Base-by-base conservation (phyloP, 1,284 basidiomycete species). In the Entoloma clypeatum region DNA sequence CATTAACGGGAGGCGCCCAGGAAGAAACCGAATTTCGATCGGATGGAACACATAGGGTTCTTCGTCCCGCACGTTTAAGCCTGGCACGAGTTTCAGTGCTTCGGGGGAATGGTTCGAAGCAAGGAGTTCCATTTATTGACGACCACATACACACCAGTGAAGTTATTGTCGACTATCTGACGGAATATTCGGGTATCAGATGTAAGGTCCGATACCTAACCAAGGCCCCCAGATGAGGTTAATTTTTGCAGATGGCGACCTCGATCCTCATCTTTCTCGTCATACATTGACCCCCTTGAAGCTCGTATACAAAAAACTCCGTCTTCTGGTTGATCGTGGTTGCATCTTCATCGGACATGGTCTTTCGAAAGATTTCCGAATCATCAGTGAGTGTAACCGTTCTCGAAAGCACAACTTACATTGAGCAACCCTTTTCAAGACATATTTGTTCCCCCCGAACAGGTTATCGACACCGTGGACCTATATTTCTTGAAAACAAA, bases 311-410 rank as follows among this genome's bases (percentile, higher is more conserved):
- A 98, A 98, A 72, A 99, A 99, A 61, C 70, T 99, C n/a, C 79
- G 95, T 2, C 63, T 96, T 25, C 72, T 99, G 2, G 93, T 99
- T 7, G 95, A 99, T 58, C 74, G 86, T 14, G 94, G 94, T 5
- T 99, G 96, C 58, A 86, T 94, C 49, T 99, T 99, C 57, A 89
- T 99, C 41, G 96, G 96, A 0, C 95, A 99, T 56, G 96, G 96
- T 1, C 75, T 99, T n/a, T 88, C 91, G n/a, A 98, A 98, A 61
- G 96, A 99, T 63, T 98, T 99, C 67, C 78, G 96, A 8, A 99
- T 96, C 44, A 98, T 99, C 68, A 99, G 92, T 94, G 53, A 58
- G 90, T 69, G 14, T 29, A 3, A 38, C 45, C 8, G 21, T 28
- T 13, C 30, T 7, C 39, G 29, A 18, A 21, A 1, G 7, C 19